A percentile compares a stretch with the other conserved stretches of the same genome.
Conservation (phyloP, 2,329 filamentous ascomycete genomes). For the Chaetothyriales sp. region DNA sequence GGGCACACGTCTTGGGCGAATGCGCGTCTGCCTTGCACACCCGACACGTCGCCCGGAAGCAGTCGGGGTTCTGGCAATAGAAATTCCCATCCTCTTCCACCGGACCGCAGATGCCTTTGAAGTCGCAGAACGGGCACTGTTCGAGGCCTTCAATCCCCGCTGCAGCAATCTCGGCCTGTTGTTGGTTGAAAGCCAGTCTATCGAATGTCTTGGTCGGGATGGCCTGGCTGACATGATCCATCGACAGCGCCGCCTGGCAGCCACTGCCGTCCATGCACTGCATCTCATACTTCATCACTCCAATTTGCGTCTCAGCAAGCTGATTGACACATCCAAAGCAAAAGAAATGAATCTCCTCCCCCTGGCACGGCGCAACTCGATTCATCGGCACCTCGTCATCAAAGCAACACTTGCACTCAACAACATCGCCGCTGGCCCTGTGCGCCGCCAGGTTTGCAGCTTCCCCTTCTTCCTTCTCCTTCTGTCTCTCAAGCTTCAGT, state of each 20-base stretch:
- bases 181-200: constrained; percentile 57
- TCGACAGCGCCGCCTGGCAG: constrained; percentile 39
- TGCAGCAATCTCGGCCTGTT: constrained; percentile 53
- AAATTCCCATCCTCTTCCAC: constrained; percentile 60
- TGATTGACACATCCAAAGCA: constrained; percentile 53
- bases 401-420: constrained; percentile 64
- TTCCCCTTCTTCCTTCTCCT: constrained; percentile 21
- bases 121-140: constrained; percentile 71
- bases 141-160: constrained; percentile 60
- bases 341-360: constrained; percentile 48
- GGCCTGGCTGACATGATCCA: constrained; percentile 11
- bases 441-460: constrained; percentile 25
- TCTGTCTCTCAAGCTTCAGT: constrained; percentile 8
- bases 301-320: constrained; percentile 56
- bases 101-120: constrained; percentile 58
- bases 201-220: constrained; percentile 36
- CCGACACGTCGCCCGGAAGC: constrained; percentile 51
- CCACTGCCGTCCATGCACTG: constrained; percentile 56
- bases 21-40: constrained; percentile 57
- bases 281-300: constrained; percentile 53
- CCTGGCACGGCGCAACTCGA: constrained; percentile 55
- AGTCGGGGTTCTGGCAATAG: constrained; percentile 52
- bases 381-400: constrained; percentile 48
- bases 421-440: constrained; percentile 37
- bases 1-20: constrained; percentile 57